phyloP scores from a whole-genome alignment of 208 protist species.

The Trypanosoma congolense region DNA sequence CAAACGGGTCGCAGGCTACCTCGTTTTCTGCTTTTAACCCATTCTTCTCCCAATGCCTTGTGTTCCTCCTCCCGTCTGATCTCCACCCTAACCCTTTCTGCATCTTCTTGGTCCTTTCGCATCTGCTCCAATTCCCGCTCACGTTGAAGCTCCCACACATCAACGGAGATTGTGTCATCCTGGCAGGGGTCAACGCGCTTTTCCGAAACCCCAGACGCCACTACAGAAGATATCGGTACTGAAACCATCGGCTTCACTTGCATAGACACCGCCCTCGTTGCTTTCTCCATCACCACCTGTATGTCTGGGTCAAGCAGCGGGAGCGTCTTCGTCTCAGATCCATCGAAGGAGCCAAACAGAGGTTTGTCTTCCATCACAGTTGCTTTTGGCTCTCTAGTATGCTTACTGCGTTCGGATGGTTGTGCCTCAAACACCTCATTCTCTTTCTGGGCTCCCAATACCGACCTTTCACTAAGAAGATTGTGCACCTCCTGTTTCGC shows the following conservation, averaged over 20 bases:
- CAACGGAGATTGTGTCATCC: slow-evolving; percentile 47
- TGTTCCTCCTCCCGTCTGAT: slow-evolving; percentile 51
- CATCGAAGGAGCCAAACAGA: slow-evolving; percentile 13
- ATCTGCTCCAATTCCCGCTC: slow-evolving; percentile 71
- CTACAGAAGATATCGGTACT: slow-evolving; percentile 14
- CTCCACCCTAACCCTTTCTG: slow-evolving; percentile 41
- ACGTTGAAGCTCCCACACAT: slow-evolving; percentile 81
- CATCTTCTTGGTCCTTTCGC: slow-evolving; percentile 49
- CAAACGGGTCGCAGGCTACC: not conserved
- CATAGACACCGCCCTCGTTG: not conserved
- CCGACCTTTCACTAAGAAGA: too few species aligned
- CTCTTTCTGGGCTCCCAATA: too few species aligned
- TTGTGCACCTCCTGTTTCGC: too few species aligned
- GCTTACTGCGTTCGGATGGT: not conserved
- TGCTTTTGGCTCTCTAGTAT: not conserved
- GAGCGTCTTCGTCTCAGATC: not conserved
- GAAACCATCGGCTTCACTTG: slow-evolving; percentile 22
- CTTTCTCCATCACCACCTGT: slow-evolving; percentile 5
- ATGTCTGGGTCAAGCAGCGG: slow-evolving; percentile 7
- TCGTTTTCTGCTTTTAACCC: slow-evolving; percentile 35
- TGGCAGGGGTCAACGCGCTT: slow-evolving; percentile 1
- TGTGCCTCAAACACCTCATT: too few species aligned
- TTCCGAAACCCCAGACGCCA: not conserved
- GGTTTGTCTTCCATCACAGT: slow-evolving; percentile 21
- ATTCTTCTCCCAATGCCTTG: slow-evolving; percentile 56